Evolutionary conservation across 2,329 filamentous ascomycete genomes (phyloP).

Genomic region (Microcera coccophila): DNA sequence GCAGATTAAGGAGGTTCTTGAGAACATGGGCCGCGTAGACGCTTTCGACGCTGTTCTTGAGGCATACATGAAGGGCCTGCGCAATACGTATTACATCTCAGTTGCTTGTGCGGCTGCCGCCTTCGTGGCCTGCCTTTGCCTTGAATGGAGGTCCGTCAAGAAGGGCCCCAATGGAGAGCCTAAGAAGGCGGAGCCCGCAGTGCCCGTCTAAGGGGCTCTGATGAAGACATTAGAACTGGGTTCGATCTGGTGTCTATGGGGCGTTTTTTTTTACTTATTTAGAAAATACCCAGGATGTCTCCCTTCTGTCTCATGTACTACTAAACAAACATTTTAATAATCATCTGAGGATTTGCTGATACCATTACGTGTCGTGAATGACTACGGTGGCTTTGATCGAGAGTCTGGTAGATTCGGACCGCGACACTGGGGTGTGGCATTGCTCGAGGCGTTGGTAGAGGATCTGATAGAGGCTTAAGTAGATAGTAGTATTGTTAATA

Average conservation of each 20-base stretch:
- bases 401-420: too few relatives aligned
- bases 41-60: conserved; percentile 41
- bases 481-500: too few relatives aligned
- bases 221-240: background rate
- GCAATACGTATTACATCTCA: conserved; percentile 50
- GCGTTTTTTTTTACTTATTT: conserved; percentile 23
- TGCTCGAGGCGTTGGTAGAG: too few relatives aligned
- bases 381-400: too few relatives aligned
- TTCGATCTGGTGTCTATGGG: conserved; percentile 6
- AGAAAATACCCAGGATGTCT: conserved; percentile 25
- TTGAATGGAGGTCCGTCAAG: conserved; percentile 55
- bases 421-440: too few relatives aligned
- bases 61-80: conserved; percentile 49
- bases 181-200: conserved; percentile 24
- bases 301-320: conserved; percentile 14
- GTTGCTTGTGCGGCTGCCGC: conserved; percentile 45
- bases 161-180: conserved; percentile 32
- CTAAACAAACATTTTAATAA: conserved; percentile 2
- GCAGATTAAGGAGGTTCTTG: conserved; percentile 44
- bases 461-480: too few relatives aligned
- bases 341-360: background rate
- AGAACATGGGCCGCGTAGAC: conserved; percentile 38
- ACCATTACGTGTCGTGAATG: background rate
- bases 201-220: conserved; percentile 19
- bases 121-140: conserved; percentile 41